These are phyloP conservation scores for Aureobasidium subglaciale DNA, from an alignment of 2,329 filamentous ascomycete genomes.

Conservation along the genomic window DNA sequence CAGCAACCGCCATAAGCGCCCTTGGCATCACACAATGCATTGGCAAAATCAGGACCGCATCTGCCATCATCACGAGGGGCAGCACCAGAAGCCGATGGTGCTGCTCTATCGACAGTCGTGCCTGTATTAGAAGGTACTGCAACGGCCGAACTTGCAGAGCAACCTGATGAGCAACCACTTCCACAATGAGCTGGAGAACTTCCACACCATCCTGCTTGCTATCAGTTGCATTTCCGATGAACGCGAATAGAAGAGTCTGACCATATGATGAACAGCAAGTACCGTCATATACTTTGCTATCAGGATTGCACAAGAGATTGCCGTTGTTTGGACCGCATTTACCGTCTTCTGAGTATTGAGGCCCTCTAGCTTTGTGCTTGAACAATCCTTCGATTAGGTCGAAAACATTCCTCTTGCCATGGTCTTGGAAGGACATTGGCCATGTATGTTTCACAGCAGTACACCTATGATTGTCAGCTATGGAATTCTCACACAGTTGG, in stretches of 20 bases:
- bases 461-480: not conserved
- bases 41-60: constrained; percentile 34
- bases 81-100: not conserved
- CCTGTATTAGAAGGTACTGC: not conserved
- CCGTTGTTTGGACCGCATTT: constrained; percentile 34
- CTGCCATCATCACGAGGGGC: constrained; percentile 30
- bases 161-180: constrained; percentile 31
- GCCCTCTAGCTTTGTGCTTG: not conserved
- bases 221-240: not conserved
- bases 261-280: constrained; percentile 39
- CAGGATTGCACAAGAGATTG: constrained; percentile 37
- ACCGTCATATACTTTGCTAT: constrained; percentile 39
- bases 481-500: constrained; percentile 16
- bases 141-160: constrained; percentile 18
- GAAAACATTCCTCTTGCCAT: not conserved
- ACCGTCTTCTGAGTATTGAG: constrained; percentile 32
- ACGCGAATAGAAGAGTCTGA: constrained; percentile 18
- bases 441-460: constrained; percentile 5
- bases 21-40: constrained; percentile 33
- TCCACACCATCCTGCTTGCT: constrained; percentile 36
- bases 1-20: constrained; percentile 36
- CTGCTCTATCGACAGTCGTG: not conserved
- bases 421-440: constrained; percentile 10
- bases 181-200: constrained; percentile 34
- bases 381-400: not conserved